Evolutionary conservation across 495 filamentous ascomycete species (phyloP).

Genomic region (Penicillium soppii): DNA sequence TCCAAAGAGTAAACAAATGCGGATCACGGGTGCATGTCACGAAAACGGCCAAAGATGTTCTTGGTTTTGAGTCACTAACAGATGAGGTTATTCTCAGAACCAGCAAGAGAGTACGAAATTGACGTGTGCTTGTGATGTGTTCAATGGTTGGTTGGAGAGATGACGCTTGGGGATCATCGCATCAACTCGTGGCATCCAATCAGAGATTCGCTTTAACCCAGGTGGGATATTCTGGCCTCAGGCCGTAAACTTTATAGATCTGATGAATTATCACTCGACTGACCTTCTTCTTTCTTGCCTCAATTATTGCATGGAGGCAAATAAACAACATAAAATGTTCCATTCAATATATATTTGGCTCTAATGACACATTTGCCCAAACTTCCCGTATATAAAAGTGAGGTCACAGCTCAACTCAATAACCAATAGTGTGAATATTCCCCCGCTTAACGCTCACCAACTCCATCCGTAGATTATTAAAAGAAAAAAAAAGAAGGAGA

Average conservation of each 20-base stretch:
- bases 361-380: background rate
- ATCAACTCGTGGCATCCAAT: constrained; percentile 3
- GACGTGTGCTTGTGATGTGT: constrained; percentile 7
- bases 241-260: background rate
- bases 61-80: background rate
- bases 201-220: background rate
- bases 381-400: background rate
- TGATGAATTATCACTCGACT: background rate
- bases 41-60: constrained; percentile 2
- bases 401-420: background rate
- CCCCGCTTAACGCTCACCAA: constrained; percentile 2
- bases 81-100: background rate
- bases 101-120: constrained; percentile 4
- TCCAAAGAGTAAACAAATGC: constrained; percentile 9
- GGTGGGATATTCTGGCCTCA: constrained; percentile 2
- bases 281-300: background rate
- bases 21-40: constrained; percentile 3
- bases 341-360: too few relatives aligned
- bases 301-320: too few relatives aligned
- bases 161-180: constrained; percentile 3
- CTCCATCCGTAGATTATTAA: background rate
- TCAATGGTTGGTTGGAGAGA: constrained; percentile 12
- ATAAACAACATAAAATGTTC: too few relatives aligned
- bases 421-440: background rate
- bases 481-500: constrained; percentile 1